phyloP scores from a whole-genome alignment of 306 rosid species.

The Quercus robur region DNA sequence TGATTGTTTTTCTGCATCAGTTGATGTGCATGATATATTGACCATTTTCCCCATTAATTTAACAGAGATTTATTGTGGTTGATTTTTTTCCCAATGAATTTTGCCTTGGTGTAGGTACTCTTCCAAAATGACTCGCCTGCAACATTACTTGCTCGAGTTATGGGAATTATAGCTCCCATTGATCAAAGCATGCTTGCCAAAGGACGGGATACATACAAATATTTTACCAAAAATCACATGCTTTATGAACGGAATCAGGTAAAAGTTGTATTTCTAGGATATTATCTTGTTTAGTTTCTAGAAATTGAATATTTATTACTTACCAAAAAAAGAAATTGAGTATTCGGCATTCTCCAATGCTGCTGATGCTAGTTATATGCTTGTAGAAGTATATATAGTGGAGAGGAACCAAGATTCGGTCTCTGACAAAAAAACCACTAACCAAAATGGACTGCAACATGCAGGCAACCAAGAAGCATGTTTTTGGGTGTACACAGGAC shows the following conservation, averaged over 20 bases:
- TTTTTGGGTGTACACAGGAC: no score
- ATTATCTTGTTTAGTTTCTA: not conserved
- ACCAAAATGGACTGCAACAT: no score
- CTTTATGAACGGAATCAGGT: conserved; percentile 99
- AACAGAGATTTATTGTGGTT: not conserved
- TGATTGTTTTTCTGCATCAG: not conserved
- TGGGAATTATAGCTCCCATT: conserved; percentile 80
- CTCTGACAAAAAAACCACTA: no score
- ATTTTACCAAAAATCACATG: conserved; percentile 95
- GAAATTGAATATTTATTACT: not conserved
- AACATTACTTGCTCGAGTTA: conserved; percentile 88
- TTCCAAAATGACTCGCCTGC: conserved; percentile 99
- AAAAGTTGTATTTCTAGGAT: conserved; percentile 20
- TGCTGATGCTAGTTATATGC: not conserved
- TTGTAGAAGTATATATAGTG: not conserved
- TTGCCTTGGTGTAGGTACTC: conserved; percentile 60
- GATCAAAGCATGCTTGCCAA: conserved; percentile 89
- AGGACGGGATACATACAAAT: conserved; percentile 89
- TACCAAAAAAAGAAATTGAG: not conserved
- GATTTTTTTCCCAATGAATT: conserved; percentile 12
- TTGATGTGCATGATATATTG: not conserved
- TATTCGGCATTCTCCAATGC: not conserved
- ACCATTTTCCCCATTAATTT: not conserved
- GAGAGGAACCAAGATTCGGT: no score
- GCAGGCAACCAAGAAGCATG: no score